Base-by-base conservation (phyloP, 2,329 filamentous ascomycete genomes). In the Fusarium cyanostomum region DNA sequence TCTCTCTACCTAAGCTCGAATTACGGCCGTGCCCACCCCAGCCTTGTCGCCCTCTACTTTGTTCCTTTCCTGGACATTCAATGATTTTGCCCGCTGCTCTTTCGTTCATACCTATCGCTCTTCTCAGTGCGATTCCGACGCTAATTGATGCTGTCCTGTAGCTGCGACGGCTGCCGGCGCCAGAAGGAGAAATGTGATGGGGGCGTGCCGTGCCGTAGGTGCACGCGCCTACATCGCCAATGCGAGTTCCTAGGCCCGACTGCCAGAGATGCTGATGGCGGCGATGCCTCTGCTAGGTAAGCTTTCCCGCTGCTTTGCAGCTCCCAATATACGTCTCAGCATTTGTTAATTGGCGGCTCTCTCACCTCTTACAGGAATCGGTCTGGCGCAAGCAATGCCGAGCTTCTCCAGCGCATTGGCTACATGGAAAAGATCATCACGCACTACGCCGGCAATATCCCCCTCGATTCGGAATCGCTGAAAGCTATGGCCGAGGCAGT, bases 171-270 rank as follows among this genome's bases (percentile, higher is more conserved):
- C 49, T 85, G 82, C 70, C 81, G 83, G 56, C 78, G 82, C 60
- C 78, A 82, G 55, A 85, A 85, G 68, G 83, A 85, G 70, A 84
- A 84, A 72, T 85, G 83, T 66, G 82, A 85, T 64, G 83, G 83
- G 42, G 83, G 82, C 45, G 76, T 83, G 15, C 83, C 83, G 2
- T 85, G 83, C 67, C 80, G 81, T 42, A 75, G 83, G 52, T 85
- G 83, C 67, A 75, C 79, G 54, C 81, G 81, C 56, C 79, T 84
- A 63, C 79, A 79, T 56, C 79, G 82, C 38, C 78, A 79, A 64
- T 85, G 83, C 70, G 76, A 81, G 56, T 84, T 84, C 62, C 77
- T 75, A 18, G 73, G 76, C 9, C 77, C 72, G 16, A 65, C 71
- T 24, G 73, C 67, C 28, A 64, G 69, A 57, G 72, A 74, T 56